Base-by-base conservation (phyloP, 345 rosid genomes). In the Aquilaria sinensis region DNA sequence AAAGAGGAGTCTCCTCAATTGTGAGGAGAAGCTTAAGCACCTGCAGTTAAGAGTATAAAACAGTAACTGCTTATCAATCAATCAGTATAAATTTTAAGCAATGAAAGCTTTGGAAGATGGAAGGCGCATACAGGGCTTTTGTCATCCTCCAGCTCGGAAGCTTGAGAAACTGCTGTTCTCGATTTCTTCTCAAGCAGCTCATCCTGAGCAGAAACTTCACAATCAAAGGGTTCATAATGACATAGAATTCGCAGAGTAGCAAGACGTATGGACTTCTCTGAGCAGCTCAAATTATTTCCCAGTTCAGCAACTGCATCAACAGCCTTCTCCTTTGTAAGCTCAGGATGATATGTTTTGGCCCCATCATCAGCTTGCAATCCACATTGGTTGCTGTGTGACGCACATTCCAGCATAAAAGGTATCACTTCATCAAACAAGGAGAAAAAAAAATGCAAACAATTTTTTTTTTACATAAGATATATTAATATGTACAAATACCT, bases 211-310 rank as follows among this genome's bases (percentile, higher is more conserved):
- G 76, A 73, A 37, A 66, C 70, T 65, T 70, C 74, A 62, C 66
- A 63, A 47, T 65, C 61, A 47, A 57, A 62, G 41, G 73, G 71
- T 69, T 82, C 86, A 66, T 78, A 80, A 69, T 90, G 95, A 75
- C 84, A 85, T 81, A 90, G 75, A 73, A 94, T 82, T 78, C 77
- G 82, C 56, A 94, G 77, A 59, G 92, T 90, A 65, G 86, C 15
- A 75, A 85, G 70, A 31, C 97, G 96, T 69, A 90, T 76, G 31
- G 56, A 66, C 85, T 86, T 90, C 73, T 83, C 83, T 37, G 85
- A 68, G 66, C 82, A 85, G 68, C 85, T 70, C 76, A 94, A 77
- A 69, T 86, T 90, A 71, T 83, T 88, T 6, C 86, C 78, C 78
- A 85, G 85, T 12, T 55, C 33, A 56, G 47, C 64, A 10, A 83